Evolutionary conservation across 768 basidiomycete genomes (phyloP).

Genomic region (Hortiboletus campestris): DNA sequence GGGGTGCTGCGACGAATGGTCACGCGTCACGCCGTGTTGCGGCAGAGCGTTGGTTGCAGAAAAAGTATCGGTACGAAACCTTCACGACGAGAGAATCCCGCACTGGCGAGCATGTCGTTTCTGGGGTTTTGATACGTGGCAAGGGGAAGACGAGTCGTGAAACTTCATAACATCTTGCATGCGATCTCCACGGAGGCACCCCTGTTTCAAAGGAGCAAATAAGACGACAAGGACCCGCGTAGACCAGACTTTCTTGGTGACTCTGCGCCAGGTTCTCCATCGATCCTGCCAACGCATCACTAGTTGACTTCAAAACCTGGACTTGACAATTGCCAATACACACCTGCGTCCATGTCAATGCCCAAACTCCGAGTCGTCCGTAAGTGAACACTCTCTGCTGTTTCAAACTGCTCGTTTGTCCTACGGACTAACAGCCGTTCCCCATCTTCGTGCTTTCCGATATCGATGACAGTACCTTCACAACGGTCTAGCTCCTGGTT

Average conservation of each 20-base stretch:
- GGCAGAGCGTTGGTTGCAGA: not conserved
- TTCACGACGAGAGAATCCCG: not conserved
- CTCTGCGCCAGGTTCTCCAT: not conserved
- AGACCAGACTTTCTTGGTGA: too few relatives aligned
- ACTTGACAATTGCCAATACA: too few relatives aligned
- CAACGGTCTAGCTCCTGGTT: constrained; percentile 40
- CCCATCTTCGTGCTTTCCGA: constrained; percentile 33
- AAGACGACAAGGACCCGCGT: not conserved
- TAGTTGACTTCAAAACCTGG: not conserved
- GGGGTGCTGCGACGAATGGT: too few relatives aligned
- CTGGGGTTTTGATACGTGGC: not conserved
- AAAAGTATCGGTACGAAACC: not conserved
- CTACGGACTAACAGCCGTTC: constrained; percentile 55
- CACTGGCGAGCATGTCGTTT: not conserved
- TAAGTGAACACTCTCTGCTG: constrained; percentile 41
- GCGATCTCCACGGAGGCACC: not conserved
- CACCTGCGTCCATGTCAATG: not conserved
- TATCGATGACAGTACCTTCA: constrained; percentile 46
- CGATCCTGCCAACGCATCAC: not conserved
- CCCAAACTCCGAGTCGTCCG: constrained; percentile 18
- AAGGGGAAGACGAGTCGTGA: too few relatives aligned
- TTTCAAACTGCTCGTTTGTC: constrained; percentile 64
- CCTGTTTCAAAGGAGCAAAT: not conserved
- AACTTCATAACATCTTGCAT: not conserved
- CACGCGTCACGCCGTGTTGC: too few relatives aligned